Evolutionary conservation across 768 basidiomycete species (phyloP), one percentile per base, ranked within the genome.

Genomic region (Psilocybe sp.): DNA sequence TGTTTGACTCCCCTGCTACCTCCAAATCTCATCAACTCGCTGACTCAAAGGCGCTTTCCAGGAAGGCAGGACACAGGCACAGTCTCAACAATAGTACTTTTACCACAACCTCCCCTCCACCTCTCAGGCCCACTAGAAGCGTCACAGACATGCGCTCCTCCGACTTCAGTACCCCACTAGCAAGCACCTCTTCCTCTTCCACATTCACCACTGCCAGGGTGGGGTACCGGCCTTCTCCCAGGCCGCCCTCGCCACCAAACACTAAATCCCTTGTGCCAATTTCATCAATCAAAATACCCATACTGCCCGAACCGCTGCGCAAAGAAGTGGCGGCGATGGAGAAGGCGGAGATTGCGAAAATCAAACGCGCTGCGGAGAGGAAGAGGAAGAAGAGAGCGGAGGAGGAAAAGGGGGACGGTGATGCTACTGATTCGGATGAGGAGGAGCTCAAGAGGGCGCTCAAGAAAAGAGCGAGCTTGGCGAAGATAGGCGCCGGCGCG

Each of bases 251-350:
- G 16, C 28, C 39, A 13, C n/a, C 41, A 31, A 49, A 36, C 19
- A 13, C 44, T 2, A 62, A 62, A 40, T 51, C 53, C 8, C 38
- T 64, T 40, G 62, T 52, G 40, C 64, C 60, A 2, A 63, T 67
- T 13, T 65, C 63, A 13, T 48, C 61, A 2, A 54, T 67, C n/a
- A 59, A 65, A 43, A 46, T 67, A 23, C 65, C 64, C 10, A 14
- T 55, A n/a, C 56, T 67, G 20, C 52, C 60, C 14, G 32, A 31
- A 7, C 46, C 55, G 32, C 36, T 55, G 44, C 44, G 52, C 13
- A 16, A 50, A 18, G 46, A 56, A 37, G 49, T 54, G 23, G 37
- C 50, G 15, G 36, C 28, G 34, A 46, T 43, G 28, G 50, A 49
- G 33, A 16, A 31, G 33, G 37, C 12, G 53, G 50, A 40, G 48